Base-by-base conservation (phyloP, 352 stramenopile genomes). In the Globisporangium cystogenes region DNA sequence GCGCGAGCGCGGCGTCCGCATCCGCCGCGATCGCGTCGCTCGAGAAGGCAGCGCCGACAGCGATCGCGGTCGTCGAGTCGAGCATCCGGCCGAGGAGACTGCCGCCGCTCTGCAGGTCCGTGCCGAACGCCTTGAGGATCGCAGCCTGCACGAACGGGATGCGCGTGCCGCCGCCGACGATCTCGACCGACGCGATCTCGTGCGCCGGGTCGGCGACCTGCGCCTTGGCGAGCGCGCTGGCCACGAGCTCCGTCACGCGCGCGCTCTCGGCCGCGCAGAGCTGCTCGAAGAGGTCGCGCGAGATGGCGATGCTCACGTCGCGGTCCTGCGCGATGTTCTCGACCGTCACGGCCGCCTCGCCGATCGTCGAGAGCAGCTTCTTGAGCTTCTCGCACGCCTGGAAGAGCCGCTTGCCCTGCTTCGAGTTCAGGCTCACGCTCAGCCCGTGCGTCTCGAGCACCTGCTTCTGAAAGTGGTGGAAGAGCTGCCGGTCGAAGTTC, bases 91-190 rank as follows among this genome's bases (percentile, higher is more conserved):
- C 80, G 46, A 96, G 84, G 27, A 88, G 51, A 6, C 45, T 61
- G 31, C 37, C 53, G 59, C 59, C 52, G 27, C 55, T 59, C 26
- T 76, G 61, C 54, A 75, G 51, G 11, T 81, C 71, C 21, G 51
- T 60, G 48, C 60, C 57, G 43, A 90, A 78, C 20, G 68, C 76
- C 23, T 88, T 73, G 18, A 88, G 55, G 44, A 93, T 90, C 27
- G 81, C 75, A 8, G 74, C 62, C 53, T 91, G 83, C 20, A 98
- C 74, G 50, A 90, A 82, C 48, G 84, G 84, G 40, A 96, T 93
- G 40, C 91, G 89, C 27, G 84, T 93, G 7, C 86, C 87, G 40
- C 93, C 93, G 31, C 93, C 93, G 3, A 97, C 76, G 56, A 98
- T 93, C 65, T 98, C 83, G 18, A 93, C 74, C 27, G 70, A 96